phyloP scores from a whole-genome alignment of 106 monocot genomes.

The Allium sativum region DNA sequence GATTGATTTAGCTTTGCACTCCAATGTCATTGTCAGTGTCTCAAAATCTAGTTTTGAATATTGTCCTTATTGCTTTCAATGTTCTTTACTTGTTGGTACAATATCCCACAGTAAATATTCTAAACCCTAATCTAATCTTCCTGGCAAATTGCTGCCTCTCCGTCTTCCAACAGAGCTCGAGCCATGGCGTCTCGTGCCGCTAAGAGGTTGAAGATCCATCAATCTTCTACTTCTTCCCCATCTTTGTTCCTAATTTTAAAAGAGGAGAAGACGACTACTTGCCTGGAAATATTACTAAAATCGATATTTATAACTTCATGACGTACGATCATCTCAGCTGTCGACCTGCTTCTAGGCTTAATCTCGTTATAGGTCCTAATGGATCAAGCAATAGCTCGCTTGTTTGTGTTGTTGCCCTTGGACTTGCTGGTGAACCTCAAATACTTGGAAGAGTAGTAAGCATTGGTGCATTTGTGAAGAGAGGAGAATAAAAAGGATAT shows the following conservation, averaged over 20 bases:
- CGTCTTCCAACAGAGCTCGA: too few species aligned
- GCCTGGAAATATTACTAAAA: slow-evolving; percentile 93
- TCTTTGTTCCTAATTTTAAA: background rate
- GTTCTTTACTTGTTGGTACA: too few species aligned
- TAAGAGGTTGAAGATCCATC: slow-evolving; percentile 8
- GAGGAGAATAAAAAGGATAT: slow-evolving; percentile 68
- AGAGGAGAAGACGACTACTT: slow-evolving; percentile 76
- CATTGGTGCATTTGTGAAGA: slow-evolving; percentile 82
- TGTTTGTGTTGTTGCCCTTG: slow-evolving; percentile 92
- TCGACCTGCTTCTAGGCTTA: slow-evolving; percentile 83
- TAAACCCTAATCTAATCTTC: too few species aligned
- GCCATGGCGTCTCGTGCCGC: slow-evolving; percentile 13
- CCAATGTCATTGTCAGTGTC: too few species aligned
- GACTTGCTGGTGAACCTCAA: slow-evolving; percentile 85
- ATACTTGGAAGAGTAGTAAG: slow-evolving; percentile 88
- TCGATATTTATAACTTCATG: slow-evolving; percentile 97
- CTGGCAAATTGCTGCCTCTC: too few species aligned
- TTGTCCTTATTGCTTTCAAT: too few species aligned
- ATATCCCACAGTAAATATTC: too few species aligned
- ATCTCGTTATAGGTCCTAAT: slow-evolving; percentile 91
- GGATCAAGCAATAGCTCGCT: slow-evolving; percentile 97
- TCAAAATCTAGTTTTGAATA: too few species aligned
- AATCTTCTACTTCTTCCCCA: background rate
- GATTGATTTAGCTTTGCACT: too few species aligned
- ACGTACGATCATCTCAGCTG: slow-evolving; percentile 88